phyloP scores from a whole-genome alignment of 441 rosid genomes.

The Cnidoscolus chayamansa region DNA sequence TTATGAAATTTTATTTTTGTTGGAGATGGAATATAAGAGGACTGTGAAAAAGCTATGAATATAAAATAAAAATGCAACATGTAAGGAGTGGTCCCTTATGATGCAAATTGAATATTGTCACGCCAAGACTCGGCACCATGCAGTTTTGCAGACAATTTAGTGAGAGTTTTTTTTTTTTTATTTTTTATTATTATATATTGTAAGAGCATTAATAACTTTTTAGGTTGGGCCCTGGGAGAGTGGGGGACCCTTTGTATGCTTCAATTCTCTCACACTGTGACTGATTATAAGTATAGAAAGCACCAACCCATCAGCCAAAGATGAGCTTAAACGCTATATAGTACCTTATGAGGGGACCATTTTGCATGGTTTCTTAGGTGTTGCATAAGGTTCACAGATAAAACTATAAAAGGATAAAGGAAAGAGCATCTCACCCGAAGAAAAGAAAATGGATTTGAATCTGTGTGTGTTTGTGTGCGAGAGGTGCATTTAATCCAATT shows the following conservation, averaged over 20 bases:
- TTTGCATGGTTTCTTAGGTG: constrained; percentile 29
- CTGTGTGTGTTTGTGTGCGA: neutral
- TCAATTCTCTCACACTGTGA: constrained; percentile 19
- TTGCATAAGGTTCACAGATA: constrained; percentile 29
- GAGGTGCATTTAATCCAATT: constrained; percentile 31
- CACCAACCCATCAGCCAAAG: constrained; percentile 24
- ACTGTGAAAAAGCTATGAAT: constrained; percentile 10
- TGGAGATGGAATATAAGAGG: constrained; percentile 12
- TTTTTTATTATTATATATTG: constrained; percentile 39
- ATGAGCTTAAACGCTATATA: neutral
- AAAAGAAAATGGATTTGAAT: neutral
- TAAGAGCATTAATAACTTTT: constrained; percentile 46
- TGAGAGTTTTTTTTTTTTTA: too few species aligned
- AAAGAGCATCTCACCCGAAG: too few species aligned
- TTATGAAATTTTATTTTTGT: neutral
- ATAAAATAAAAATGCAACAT: constrained; percentile 17
- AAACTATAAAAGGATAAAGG: too few species aligned
- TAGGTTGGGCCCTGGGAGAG: constrained; percentile 36
- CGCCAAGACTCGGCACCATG: constrained; percentile 43
- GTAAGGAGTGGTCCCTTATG: constrained; percentile 50
- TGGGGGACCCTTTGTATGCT: constrained; percentile 37
- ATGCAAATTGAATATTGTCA: constrained; percentile 60
- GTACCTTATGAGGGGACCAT: constrained; percentile 36
- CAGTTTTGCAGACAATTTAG: constrained; percentile 45
- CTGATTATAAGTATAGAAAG: constrained; percentile 9